Percentiles rank a stretch among this genome's conserved stretches.
Evolutionary conservation across 2,329 filamentous ascomycete species (phyloP).

Genomic region (Cryphonectria japonica): DNA sequence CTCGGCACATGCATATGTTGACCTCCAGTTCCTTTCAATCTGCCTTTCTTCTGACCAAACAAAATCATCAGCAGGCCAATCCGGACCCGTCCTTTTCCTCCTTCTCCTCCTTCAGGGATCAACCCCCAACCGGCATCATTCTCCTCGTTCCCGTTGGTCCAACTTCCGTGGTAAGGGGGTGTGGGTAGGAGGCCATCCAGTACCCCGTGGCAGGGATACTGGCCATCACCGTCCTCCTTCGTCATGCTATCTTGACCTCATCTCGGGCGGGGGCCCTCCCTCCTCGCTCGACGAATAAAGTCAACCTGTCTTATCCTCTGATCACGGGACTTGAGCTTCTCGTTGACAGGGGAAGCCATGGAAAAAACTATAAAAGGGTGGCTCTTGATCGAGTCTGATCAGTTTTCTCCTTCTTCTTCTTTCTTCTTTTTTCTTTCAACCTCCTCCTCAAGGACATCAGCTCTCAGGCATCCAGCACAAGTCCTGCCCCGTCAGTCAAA

Average conservation of each 20-base stretch:
- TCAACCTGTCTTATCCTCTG: conserved; percentile 48
- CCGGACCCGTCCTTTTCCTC: conserved; percentile 33
- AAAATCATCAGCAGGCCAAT: conserved; percentile 38
- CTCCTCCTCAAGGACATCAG: conserved; percentile 31
- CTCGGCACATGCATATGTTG: conserved; percentile 46
- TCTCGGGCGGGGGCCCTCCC: conserved; percentile 46
- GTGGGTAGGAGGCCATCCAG: conserved; percentile 31
- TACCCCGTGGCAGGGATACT: conserved; percentile 31
- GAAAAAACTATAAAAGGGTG: conserved; percentile 68
- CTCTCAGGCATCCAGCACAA: conserved; percentile 30
- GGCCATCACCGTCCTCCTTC: conserved; percentile 35
- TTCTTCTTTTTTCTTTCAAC: conserved; percentile 40
- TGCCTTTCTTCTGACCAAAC: conserved; percentile 41
- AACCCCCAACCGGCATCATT: conserved; percentile 39
- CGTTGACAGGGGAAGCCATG: conserved; percentile 41
- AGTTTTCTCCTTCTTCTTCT: conserved; percentile 58
- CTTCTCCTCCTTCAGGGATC: conserved; percentile 37
- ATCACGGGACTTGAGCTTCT: conserved; percentile 40
- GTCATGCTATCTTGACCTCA: conserved; percentile 36
- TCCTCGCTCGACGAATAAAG: conserved; percentile 47
- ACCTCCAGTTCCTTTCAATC: conserved; percentile 31
- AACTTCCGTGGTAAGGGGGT: conserved; percentile 30
- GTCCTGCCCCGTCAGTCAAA: conserved; percentile 26
- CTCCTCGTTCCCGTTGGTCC: conserved; percentile 35
- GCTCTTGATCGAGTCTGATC: conserved; percentile 49